Evolutionary conservation across 2,329 filamentous ascomycete species (phyloP).

Genomic region (Xylariales sp.): DNA sequence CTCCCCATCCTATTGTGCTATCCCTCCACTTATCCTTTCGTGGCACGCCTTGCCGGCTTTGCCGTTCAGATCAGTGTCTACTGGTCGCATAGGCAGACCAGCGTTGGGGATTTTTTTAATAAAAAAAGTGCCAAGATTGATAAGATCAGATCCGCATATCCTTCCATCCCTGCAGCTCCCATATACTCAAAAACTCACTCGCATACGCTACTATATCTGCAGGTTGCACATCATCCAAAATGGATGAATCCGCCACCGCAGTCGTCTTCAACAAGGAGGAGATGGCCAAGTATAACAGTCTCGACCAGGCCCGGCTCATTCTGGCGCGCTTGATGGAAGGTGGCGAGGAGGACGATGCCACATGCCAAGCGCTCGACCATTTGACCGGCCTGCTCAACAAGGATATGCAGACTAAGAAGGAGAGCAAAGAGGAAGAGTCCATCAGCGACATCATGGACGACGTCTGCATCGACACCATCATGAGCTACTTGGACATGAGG

Average conservation of each 20-base stretch:
- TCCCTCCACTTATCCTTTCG: too few relatives aligned
- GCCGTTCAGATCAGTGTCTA: too few relatives aligned
- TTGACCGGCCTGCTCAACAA: constrained; percentile 57
- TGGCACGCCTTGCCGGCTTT: too few relatives aligned
- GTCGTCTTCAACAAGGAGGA: constrained; percentile 19
- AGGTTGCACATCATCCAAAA: too few relatives aligned
- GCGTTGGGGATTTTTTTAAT: too few relatives aligned
- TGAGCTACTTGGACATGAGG: constrained; percentile 83
- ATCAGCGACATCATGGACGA: constrained; percentile 63
- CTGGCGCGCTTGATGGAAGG: constrained; percentile 89
- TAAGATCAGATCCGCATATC: too few relatives aligned
- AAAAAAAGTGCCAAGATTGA: too few relatives aligned
- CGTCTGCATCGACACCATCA: constrained; percentile 77
- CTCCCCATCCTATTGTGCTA: too few relatives aligned
- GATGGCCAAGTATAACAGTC: constrained; percentile 17
- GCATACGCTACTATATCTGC: too few relatives aligned
- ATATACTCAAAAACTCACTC: too few relatives aligned
- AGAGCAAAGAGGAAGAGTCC: constrained; percentile 36
- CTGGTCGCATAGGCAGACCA: too few relatives aligned
- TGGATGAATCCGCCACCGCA: constrained; percentile 23
- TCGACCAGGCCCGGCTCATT: constrained; percentile 68
- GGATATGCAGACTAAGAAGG: constrained; percentile 41
- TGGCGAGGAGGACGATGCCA: constrained; percentile 75
- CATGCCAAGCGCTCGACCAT: constrained; percentile 52
- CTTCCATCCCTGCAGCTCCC: too few relatives aligned